phyloP scores from a whole-genome alignment of 352 stramenopile species.

The Stephanocyclus meneghinianus region DNA sequence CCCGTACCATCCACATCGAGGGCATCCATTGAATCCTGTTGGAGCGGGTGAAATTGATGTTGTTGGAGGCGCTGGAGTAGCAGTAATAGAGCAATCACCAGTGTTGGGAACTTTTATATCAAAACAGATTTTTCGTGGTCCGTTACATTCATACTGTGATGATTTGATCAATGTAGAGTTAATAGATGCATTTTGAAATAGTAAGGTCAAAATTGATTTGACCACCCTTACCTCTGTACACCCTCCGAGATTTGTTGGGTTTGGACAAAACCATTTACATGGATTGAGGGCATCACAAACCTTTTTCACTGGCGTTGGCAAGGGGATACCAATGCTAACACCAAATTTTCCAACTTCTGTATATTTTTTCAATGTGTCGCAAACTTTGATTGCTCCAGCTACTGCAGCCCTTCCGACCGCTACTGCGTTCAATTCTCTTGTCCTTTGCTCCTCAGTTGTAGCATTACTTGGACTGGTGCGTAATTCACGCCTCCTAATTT shows the following conservation, averaged over 20 bases:
- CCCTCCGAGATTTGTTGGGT: constrained; percentile 3
- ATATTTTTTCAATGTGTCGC: background rate
- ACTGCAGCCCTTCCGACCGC: background rate
- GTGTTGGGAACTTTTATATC: constrained; percentile 26
- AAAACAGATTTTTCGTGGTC: constrained; percentile 9
- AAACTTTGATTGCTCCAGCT: background rate
- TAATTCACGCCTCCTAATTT: background rate
- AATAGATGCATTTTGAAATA: too few species aligned
- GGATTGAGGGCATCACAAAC: too few species aligned
- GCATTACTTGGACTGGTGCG: background rate
- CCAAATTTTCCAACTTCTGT: background rate
- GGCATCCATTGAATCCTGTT: background rate
- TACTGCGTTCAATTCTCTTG: background rate
- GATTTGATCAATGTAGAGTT: too few species aligned
- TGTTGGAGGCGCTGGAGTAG: background rate
- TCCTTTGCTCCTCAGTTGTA: background rate
- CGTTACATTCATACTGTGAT: constrained; percentile 17
- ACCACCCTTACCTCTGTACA: background rate
- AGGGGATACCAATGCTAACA: background rate
- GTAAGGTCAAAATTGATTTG: too few species aligned
- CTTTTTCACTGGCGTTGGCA: too few species aligned
- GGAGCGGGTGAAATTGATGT: background rate
- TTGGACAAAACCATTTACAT: constrained; percentile 27
- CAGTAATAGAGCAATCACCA: background rate
- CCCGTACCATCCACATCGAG: background rate